Conservation (phyloP, 495 filamentous ascomycete species). For the Neurospora sp. region DNA sequence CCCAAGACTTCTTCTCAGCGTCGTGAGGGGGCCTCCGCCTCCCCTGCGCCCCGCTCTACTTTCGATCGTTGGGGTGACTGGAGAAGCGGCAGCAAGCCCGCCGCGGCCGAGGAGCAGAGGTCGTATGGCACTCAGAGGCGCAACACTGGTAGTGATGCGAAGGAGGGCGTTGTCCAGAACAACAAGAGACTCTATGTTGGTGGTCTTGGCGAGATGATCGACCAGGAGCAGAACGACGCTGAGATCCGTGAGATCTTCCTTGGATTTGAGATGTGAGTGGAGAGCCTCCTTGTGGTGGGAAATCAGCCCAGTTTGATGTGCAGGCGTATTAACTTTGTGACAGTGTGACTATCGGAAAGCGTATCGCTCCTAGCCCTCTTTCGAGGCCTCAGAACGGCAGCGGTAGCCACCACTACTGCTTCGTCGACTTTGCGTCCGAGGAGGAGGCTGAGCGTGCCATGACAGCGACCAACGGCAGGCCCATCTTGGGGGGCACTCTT, state of each 20-base stretch:
- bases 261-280: slow-evolving; percentile 40
- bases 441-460: slow-evolving; percentile 44
- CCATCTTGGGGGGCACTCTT: slow-evolving; percentile 6
- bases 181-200: slow-evolving; percentile 53
- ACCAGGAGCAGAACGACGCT: slow-evolving; percentile 40
- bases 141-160: slow-evolving; percentile 4
- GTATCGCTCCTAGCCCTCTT: slow-evolving; percentile 47
- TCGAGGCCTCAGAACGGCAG: slow-evolving; percentile 42
- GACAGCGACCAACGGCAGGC: slow-evolving; percentile 19
- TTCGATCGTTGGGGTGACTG: slow-evolving; percentile 33
- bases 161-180: slow-evolving; percentile 12
- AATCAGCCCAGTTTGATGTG: slow-evolving; percentile 3
- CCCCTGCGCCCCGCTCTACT: slow-evolving; percentile 7
- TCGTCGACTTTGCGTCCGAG: slow-evolving; percentile 50
- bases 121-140: slow-evolving; percentile 13
- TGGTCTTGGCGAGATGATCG: slow-evolving; percentile 48
- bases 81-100: slow-evolving; percentile 13
- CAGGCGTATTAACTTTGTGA: background rate
- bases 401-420: slow-evolving; percentile 49
- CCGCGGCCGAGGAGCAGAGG: slow-evolving; percentile 11
- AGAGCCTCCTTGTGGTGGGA: background rate
- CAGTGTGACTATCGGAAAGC: slow-evolving; percentile 51
- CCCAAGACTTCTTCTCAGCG: slow-evolving; percentile 20
- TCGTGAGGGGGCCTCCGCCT: background rate
- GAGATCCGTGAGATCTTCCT: slow-evolving; percentile 51